Evolutionary conservation across 495 filamentous ascomycete genomes (phyloP), one percentile per base, ranked within the genome.

Genomic region (Aspergillus biplanus): DNA sequence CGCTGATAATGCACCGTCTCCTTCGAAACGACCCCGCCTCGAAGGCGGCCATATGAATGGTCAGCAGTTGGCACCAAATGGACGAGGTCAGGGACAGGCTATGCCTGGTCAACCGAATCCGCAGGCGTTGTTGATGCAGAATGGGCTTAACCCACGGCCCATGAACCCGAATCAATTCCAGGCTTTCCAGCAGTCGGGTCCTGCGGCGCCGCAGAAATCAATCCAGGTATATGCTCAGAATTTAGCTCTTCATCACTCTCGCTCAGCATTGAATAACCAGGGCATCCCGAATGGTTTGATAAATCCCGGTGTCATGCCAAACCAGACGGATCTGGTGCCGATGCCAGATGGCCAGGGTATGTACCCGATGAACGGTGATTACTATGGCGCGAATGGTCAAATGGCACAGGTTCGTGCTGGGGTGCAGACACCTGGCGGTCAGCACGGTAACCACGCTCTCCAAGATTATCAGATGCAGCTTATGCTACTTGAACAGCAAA

Each of bases 401-500:
- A 85, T 92, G 83, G 66, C 71, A 71, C 79, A 75, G 78, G 82
- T 68, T 71, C 71, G 84, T 73, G 67, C 82, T 78, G 69, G 83
- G 70, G 74, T 76, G 75, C 69, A 77, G 69, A 85, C 83, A 63
- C 80, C 82, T 71, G 78, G 82, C 46, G 81, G 79, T 57, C 74
- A 74, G 62, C 84, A 86, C 55, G 92, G 92, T 72, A 97, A 95
- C 69, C 93, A 97, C 74, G 96, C 96, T 42, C 82, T 99, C 58
- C 94, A 97, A 73, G 96, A 98, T 74, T 98, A 99, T 76, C 95
- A 99, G 78, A 97, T 97, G 95, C 95, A 99, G 71, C 81, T 99
- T 71, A 97, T 98, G 95, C 75, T 99, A 58, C 87, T 99, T 46
- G 95, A 99, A 75, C 95, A 99, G 78, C 95, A 99, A 75, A 99